Conservation (phyloP, 2,329 filamentous ascomycete genomes). For the Nothomitra cinnamomea region DNA sequence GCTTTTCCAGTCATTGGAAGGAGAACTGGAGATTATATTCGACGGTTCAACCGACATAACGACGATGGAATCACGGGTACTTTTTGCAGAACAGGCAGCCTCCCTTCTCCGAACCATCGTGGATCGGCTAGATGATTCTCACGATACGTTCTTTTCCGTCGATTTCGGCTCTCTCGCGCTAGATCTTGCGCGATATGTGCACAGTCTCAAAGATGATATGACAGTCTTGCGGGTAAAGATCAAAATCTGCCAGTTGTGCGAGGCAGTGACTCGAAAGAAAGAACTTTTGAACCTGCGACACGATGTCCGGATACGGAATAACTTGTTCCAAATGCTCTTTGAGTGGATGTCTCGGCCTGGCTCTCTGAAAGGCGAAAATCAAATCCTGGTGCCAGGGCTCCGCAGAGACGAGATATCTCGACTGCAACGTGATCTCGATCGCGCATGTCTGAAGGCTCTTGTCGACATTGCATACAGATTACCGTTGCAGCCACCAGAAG, state of each 20-base stretch:
- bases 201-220: slow-evolving; percentile 37
- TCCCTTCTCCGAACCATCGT: slow-evolving; percentile 46
- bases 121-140: slow-evolving; percentile 44
- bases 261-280: slow-evolving; percentile 47
- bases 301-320: slow-evolving; percentile 51
- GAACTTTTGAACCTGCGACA: slow-evolving; percentile 52
- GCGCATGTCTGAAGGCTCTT: slow-evolving; percentile 46
- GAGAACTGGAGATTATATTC: slow-evolving; percentile 46
- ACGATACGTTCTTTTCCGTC: slow-evolving; percentile 44
- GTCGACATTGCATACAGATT: slow-evolving; percentile 49
- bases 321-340: slow-evolving; percentile 49
- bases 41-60: slow-evolving; percentile 20
- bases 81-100: slow-evolving; percentile 51
- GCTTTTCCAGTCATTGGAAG: slow-evolving; percentile 46
- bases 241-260: slow-evolving; percentile 49
- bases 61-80: slow-evolving; percentile 24
- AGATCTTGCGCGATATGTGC: slow-evolving; percentile 50
- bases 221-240: slow-evolving; percentile 47
- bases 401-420: slow-evolving; percentile 39
- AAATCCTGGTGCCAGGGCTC: slow-evolving; percentile 8
- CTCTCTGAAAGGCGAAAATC: slow-evolving; percentile 21
- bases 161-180: slow-evolving; percentile 46
- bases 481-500: slow-evolving; percentile 47
- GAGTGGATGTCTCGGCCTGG: slow-evolving; percentile 49
- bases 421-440: slow-evolving; percentile 48